phyloP scores from a whole-genome alignment of 1,284 basidiomycete genomes.

The Heterobasidion irregulare region DNA sequence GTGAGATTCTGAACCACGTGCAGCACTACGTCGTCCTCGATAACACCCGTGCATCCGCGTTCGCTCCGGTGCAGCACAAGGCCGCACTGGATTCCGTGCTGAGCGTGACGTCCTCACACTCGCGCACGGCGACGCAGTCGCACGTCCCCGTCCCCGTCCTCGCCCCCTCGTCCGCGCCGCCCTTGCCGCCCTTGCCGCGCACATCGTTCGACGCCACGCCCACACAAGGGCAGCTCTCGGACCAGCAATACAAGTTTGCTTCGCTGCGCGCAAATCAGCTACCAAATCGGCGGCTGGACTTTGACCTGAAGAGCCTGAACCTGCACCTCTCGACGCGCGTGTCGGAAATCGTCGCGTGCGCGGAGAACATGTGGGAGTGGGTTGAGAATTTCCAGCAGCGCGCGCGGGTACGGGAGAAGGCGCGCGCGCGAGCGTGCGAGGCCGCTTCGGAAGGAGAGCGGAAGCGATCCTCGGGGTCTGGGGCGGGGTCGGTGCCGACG shows the following conservation, averaged over 20 bases:
- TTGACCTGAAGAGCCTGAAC: constrained; percentile 50
- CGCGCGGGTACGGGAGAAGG: constrained; percentile 5
- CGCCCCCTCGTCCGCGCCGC: background rate
- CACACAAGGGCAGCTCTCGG: constrained; percentile 6
- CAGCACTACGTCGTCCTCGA: constrained; percentile 16
- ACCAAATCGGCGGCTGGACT: constrained; percentile 40
- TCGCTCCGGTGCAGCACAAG: constrained; percentile 5
- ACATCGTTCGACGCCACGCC: no score
- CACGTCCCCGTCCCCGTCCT: background rate
- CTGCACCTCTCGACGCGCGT: constrained; percentile 49
- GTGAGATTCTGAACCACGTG: constrained; percentile 10
- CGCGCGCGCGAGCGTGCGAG: constrained; percentile 7
- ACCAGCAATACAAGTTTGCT: constrained; percentile 9
- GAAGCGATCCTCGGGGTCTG: background rate
- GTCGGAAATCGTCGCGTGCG: constrained; percentile 53
- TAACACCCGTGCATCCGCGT: constrained; percentile 4
- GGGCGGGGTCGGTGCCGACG: background rate
- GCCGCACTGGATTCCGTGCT: background rate
- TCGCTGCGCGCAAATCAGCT: constrained; percentile 22
- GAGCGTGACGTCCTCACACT: background rate
- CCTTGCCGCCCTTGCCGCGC: no score
- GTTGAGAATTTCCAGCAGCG: constrained; percentile 38
- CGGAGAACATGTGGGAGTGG: constrained; percentile 74
- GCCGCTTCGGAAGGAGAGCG: no score
- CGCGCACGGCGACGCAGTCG: background rate